Conservation (phyloP, 2,329 filamentous ascomycete genomes). For the Fusarium sacchari region DNA sequence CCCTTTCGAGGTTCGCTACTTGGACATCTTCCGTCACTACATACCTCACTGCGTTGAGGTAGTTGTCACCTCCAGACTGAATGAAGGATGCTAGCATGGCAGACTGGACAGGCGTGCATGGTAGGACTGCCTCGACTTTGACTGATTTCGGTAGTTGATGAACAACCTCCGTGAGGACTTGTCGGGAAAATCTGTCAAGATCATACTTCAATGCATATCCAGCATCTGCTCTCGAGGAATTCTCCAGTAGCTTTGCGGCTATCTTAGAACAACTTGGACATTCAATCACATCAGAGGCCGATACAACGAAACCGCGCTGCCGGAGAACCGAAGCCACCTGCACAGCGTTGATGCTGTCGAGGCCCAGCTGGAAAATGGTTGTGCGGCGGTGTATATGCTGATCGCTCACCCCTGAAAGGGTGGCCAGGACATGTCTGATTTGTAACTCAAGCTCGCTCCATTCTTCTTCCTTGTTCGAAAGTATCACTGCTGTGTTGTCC, state of each 20-base stretch:
- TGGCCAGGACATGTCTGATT: conserved; percentile 67
- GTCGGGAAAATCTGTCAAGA: conserved; percentile 51
- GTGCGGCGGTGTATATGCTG: conserved; percentile 66
- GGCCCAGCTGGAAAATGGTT: conserved; percentile 86
- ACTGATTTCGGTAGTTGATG: conserved; percentile 25
- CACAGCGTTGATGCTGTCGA: conserved; percentile 89
- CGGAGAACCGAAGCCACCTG: conserved; percentile 79
- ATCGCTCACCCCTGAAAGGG: conserved; percentile 63
- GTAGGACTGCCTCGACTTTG: conserved; percentile 69
- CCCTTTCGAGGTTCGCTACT: conserved; percentile 56
- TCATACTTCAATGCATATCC: conserved; percentile 47
- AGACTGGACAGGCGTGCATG: conserved; percentile 82
- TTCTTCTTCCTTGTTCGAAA: conserved; percentile 34
- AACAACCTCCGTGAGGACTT: conserved; percentile 46
- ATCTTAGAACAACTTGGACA: conserved; percentile 59
- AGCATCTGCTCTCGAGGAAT: conserved; percentile 1
- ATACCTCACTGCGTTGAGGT: conserved; percentile 78
- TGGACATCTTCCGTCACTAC: conserved; percentile 55
- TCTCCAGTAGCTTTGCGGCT: conserved; percentile 43
- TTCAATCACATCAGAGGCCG: conserved; percentile 79
- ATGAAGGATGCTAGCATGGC: conserved; percentile 83
- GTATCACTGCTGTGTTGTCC: conserved; percentile 8
- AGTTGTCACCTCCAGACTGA: conserved; percentile 72
- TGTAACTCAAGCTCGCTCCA: conserved; percentile 64
- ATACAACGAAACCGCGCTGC: conserved; percentile 65